Evolutionary conservation across 208 protist genomes (phyloP), one percentile per base, ranked within the genome.

Genomic region (Crithidia bombi): DNA sequence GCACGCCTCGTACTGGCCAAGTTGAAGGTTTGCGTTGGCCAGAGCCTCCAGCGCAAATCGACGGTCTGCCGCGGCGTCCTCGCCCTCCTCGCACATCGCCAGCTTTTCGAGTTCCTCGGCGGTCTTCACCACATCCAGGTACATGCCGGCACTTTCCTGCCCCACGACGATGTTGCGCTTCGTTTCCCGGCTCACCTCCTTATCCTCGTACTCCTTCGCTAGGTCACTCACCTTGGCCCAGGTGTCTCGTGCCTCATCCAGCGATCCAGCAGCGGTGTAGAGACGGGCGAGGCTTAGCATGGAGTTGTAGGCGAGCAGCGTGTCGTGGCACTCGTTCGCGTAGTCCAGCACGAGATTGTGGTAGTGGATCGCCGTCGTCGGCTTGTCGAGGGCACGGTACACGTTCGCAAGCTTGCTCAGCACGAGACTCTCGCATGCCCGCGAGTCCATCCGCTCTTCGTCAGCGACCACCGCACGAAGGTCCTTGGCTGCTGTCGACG

Each of bases 201-300:
- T 75, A 75, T 96, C 91, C 57, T 92, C 85, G 76, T 94, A 96
- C 65, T 85, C 73, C 63, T 87, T 81, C 21, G 91, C 91, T 5
- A 94, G 80, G 9, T 77, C 84, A 65, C 87, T 93, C 35, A 96
- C 89, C 65, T 82, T 82, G 57, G 82, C 81, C 89, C 91, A 96
- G 35, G 84, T 71, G 19, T 85, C 82, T 1, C 75, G 85, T 21
- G 85, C 87, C 51, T 88, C 85, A 19, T 69, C 78, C n/a, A n/a
- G 69, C 17, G 75, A 64, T 12, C 76, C 62, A 30, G 78, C 78
- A 11, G 71, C 64, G 1, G 89, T 93, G 79, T 91, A 88, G 19
- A 96, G 69, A 17, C 89, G 83, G 0, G 91, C 89, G 43, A 96
- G 91, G 9, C 67, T 86, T 54, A 94, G 69, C 74, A 86, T 78